Conservation (phyloP, 176 grass and related monocot genomes). For the Thalia dealbata region DNA sequence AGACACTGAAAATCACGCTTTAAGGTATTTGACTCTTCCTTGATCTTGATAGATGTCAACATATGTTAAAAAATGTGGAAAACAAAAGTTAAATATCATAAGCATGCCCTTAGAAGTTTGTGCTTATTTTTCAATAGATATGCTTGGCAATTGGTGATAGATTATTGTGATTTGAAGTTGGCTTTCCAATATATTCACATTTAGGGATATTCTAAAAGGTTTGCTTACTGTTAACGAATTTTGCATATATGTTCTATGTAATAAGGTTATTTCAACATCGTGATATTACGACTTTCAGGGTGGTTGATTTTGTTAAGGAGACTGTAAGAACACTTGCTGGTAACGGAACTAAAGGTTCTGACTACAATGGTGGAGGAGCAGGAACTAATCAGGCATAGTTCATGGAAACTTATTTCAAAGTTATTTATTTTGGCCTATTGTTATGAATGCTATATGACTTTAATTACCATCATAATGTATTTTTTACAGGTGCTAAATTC, state of each 20-base stretch:
- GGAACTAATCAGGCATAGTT: slow-evolving; percentile 70
- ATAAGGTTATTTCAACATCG: background rate
- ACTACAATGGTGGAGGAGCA: slow-evolving; percentile 62
- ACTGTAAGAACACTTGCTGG: slow-evolving; percentile 88
- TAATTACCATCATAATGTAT: background rate
- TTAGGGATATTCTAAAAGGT: too few species aligned
- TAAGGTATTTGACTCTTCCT: slow-evolving; percentile 37
- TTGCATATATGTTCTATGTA: background rate
- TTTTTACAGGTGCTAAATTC: slow-evolving; percentile 74
- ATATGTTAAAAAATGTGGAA: background rate
- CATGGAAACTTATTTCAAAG: background rate
- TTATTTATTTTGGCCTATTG: background rate
- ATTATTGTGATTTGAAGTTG: background rate
- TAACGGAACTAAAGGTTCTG: slow-evolving; percentile 90
- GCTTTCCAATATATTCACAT: too few species aligned
- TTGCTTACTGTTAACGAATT: too few species aligned
- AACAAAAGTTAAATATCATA: background rate
- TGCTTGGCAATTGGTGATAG: too few species aligned
- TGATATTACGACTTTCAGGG: slow-evolving; percentile 27
- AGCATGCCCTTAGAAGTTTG: too few species aligned
- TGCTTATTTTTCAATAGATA: too few species aligned
- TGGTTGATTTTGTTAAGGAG: slow-evolving; percentile 85
- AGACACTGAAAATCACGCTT: slow-evolving; percentile 93
- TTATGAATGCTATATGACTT: background rate
- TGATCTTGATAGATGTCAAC: background rate